Base-by-base conservation (phyloP, 2,329 filamentous ascomycete species). In the Fusarium praegraminearum region DNA sequence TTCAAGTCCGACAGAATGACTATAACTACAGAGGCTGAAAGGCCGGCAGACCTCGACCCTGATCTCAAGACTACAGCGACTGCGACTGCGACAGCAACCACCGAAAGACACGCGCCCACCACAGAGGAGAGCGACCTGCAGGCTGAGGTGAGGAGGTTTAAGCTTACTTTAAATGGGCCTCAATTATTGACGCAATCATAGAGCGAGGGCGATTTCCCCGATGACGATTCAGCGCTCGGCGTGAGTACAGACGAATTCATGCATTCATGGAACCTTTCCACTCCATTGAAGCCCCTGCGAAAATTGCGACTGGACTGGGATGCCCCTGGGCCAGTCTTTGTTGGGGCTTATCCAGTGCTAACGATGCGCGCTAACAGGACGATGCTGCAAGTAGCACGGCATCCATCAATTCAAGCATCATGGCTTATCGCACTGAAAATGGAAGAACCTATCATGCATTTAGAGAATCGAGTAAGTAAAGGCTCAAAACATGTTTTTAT, bases 371-470 rank as follows among this genome's bases (percentile, higher is more conserved):
- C 16, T 52, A 52, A 52, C 44, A 76, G 73, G 75, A 74, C 8
- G 73, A 76, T 30, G 65, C 56, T n/a, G 67, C 66, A 13, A 75
- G 73, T 36, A 77, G 77, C 44, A 78, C 77, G 0, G 72, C 69
- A 0, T 80, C 78, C 4, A 69, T 80, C n/a, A 67, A 72, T 18
- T 79, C 79, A 1, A 82, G 78, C 57, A 79, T 83, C 43, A 61
- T 76, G 38, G 66, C 76, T 8, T 79, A 78, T 67, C 77, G 79
- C 7, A 71, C 76, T 12, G 80, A 82, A 53, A 79, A 81, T 61
- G 80, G 80, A 3, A 70, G 80, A 18, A 81, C 78, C 1, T 82
- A 81, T 40, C 78, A 82, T 52, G 71, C 78, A 9, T 80, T 70
- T 47, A 72, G 70, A 30, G 74, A 76, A 26, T 71, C 71, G 1